Evolutionary conservation across 2,329 filamentous ascomycete species (phyloP), one percentile per base, ranked within the genome.

Genomic region (Colletotrichum agaves): DNA sequence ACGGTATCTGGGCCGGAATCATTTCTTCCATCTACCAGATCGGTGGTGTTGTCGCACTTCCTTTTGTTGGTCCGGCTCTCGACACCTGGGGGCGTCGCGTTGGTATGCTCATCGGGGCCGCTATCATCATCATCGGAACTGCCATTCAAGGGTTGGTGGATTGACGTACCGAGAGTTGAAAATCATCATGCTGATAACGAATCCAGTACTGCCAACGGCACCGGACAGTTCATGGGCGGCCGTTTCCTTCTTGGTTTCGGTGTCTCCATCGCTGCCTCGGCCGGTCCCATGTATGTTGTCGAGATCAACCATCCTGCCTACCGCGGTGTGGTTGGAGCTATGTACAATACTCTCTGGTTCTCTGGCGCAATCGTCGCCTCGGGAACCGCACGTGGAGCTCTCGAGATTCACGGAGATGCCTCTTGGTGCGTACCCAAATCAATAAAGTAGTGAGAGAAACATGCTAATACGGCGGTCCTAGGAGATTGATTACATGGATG

Each of bases 171-270:
- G 35, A 5, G 13, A 11, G 5, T 37, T 37, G 35, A 15, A 37
- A 15, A 12, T 5, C 3, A 37, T 11, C 3, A 15, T 2, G 12
- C 35, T 37, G 13, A 37, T 5, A 37, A 12, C 13, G 35, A 8
- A 37, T 37, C 35, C 4, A 37, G 35, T n/a, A 78, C 80, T 1
- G 77, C 79, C 63, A 73, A 73, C 60, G 73, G 53, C 62, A 74
- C 72, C 66, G 75, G 75, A 10, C 81, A 83, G 63, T 85, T 85
- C 72, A 82, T 85, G 75, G 83, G 82, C 47, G 87, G 87, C n/a
- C 83, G 87, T 31, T 89, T 90, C 76, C 76, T 90, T 19, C 83
- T 90, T 3, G 88, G 88, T 60, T 89, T 90, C 68, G 83, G 83
- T 59, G 82, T 84, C 27, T 79, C 80, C 46, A 80, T 85, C 69